Evolutionary conservation across 176 grass and related monocot genomes (phyloP).

Genomic region (Zoysia japonica): DNA sequence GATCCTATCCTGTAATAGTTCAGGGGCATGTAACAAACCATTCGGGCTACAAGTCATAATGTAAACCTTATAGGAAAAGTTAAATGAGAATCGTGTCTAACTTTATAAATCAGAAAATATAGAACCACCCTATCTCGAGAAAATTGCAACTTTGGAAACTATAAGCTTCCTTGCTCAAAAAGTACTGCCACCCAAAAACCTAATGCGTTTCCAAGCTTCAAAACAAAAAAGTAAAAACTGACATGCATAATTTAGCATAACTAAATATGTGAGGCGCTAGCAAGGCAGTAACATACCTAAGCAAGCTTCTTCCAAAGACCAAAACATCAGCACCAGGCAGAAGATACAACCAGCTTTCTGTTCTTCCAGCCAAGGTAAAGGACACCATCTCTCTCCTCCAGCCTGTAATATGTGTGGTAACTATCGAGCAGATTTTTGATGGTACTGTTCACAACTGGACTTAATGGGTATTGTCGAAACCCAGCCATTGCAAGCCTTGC

Average conservation of each 20-base stretch:
- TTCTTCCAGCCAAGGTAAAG: constrained; percentile 66
- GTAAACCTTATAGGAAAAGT: background rate
- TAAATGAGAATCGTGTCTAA: background rate
- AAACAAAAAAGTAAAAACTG: constrained; percentile 19
- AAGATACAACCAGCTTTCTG: constrained; percentile 62
- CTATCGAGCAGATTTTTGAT: constrained; percentile 45
- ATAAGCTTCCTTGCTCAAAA: background rate
- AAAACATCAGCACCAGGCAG: constrained; percentile 52
- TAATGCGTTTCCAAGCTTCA: background rate
- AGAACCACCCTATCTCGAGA: background rate
- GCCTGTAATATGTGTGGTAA: constrained; percentile 50
- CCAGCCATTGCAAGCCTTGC: constrained; percentile 59
- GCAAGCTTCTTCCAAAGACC: constrained; percentile 24
- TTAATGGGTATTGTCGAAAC: constrained; percentile 53
- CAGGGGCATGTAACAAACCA: background rate
- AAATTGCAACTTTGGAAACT: background rate
- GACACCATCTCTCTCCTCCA: constrained; percentile 52
- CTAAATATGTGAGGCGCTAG: constrained; percentile 4
- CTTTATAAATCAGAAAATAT: background rate
- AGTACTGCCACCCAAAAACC: background rate
- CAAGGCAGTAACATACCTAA: constrained; percentile 38
- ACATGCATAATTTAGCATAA: constrained; percentile 10
- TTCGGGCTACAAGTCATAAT: constrained; percentile 2
- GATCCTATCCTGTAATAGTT: background rate
- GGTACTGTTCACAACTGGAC: constrained; percentile 56